phyloP scores from a whole-genome alignment of 1,284 basidiomycete species.

The Trichosporon ovoides region DNA sequence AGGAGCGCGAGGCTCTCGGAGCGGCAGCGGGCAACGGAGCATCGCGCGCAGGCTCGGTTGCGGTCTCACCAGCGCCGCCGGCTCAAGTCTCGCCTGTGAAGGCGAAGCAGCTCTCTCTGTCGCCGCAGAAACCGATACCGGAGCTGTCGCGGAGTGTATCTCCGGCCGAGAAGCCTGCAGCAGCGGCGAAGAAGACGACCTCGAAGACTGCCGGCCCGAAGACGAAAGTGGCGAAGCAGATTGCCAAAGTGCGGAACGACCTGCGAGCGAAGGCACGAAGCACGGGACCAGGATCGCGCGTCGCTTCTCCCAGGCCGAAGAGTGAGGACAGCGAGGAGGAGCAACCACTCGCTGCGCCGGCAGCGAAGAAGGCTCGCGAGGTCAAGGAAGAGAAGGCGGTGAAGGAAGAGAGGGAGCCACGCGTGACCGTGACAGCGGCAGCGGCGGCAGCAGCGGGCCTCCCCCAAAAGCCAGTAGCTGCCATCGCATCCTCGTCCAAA shows the following conservation, averaged over 20 bases:
- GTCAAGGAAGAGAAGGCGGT: too few species aligned
- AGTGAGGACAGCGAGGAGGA: constrained; percentile 3
- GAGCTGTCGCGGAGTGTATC: constrained; percentile 9
- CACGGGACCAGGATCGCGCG: not conserved
- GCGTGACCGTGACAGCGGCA: not conserved
- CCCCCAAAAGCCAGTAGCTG: not conserved
- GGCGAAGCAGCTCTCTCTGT: not conserved
- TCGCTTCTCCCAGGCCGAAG: not conserved
- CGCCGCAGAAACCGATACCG: not conserved
- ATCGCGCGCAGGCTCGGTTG: not conserved
- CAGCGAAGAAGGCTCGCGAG: not conserved
- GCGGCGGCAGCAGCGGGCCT: not conserved
- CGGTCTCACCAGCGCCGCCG: not conserved
- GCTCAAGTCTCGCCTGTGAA: not conserved
- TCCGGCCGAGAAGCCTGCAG: constrained; percentile 1
- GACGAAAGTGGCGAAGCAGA: constrained; percentile 28
- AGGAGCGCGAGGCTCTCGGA: constrained; percentile 29
- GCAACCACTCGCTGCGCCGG: not conserved
- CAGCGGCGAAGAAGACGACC: constrained; percentile 5
- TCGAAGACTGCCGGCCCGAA: constrained; percentile 12
- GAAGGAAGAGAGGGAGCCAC: not conserved
- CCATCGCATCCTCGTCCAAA: not conserved
- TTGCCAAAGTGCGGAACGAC: constrained; percentile 30
- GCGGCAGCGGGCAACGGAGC: not conserved
- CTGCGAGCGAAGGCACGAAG: constrained; percentile 12